phyloP scores from a whole-genome alignment of 2,329 filamentous ascomycete species.

The Paraphaeosphaeria sporulosa region DNA sequence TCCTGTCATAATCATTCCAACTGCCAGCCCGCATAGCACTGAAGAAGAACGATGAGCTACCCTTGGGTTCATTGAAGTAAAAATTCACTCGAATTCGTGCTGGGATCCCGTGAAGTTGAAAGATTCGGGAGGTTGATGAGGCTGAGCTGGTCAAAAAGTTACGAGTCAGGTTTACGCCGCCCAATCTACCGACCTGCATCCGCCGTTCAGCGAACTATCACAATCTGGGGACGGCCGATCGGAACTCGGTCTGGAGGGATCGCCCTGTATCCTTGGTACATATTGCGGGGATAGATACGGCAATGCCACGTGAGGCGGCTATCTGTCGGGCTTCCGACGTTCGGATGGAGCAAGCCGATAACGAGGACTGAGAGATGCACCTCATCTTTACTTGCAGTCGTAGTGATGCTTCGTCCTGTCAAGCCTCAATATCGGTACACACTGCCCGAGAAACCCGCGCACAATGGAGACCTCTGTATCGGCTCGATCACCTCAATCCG shows the following conservation, averaged over 20 bases:
- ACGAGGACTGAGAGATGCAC: slow-evolving; percentile 11
- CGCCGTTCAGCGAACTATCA: neutral
- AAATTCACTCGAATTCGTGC: neutral
- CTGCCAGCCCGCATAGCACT: neutral
- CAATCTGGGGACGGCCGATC: neutral
- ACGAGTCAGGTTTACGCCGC: neutral
- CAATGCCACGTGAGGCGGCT: neutral
- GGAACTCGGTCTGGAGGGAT: neutral
- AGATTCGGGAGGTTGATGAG: neutral
- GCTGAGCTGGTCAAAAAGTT: neutral
- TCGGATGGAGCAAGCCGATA: slow-evolving; percentile 2
- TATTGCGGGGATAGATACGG: neutral
- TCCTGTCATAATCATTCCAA: neutral
- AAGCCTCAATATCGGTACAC: neutral
- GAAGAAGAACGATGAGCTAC: too few species aligned
- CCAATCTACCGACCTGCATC: neutral
- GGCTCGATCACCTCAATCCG: slow-evolving; percentile 14
- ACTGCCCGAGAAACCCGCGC: neutral
- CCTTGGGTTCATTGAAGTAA: neutral
- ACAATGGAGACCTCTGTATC: slow-evolving; percentile 16
- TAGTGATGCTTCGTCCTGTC: neutral
- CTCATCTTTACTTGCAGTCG: neutral
- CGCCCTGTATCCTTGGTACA: neutral
- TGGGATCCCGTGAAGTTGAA: neutral
- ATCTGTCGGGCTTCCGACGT: neutral